Percentiles rank a stretch among this genome's conserved stretches.
These are phyloP conservation scores for Mallotus repandus DNA, from an alignment of 441 rosid species.

Conservation along the genomic window DNA sequence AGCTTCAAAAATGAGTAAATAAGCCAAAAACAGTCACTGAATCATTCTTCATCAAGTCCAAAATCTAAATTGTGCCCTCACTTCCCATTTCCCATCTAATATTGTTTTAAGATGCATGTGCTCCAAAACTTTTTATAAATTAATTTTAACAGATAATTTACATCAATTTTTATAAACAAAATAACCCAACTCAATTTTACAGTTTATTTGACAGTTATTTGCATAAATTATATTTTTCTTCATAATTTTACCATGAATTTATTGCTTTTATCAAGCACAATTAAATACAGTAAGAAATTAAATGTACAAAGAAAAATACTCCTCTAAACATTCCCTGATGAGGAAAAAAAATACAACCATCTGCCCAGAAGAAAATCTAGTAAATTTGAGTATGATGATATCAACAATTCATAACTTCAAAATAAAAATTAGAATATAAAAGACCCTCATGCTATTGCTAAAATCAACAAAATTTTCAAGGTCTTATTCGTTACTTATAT, in stretches of 20 bases:
- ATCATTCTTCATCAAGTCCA: no score
- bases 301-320: background rate
- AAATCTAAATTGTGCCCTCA: no score
- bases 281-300: background rate
- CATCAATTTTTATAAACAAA: no score
- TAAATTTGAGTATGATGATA: background rate
- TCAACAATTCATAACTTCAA: background rate
- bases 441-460: background rate
- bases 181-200: no score
- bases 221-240: no score
- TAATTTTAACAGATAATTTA: no score
- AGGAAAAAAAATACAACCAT: background rate
- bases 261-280: no score
- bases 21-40: no score
- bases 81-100: background rate
- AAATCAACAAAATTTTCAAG: background rate
- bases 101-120: background rate
- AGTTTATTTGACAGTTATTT: no score
- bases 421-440: background rate
- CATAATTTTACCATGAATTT: no score
- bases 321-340: background rate
- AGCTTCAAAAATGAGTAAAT: background rate
- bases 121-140: no score
- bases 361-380: background rate
- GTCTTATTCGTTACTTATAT: no score